Conservation (phyloP, 352 stramenopile genomes). For the Phytophthora palmivora region DNA sequence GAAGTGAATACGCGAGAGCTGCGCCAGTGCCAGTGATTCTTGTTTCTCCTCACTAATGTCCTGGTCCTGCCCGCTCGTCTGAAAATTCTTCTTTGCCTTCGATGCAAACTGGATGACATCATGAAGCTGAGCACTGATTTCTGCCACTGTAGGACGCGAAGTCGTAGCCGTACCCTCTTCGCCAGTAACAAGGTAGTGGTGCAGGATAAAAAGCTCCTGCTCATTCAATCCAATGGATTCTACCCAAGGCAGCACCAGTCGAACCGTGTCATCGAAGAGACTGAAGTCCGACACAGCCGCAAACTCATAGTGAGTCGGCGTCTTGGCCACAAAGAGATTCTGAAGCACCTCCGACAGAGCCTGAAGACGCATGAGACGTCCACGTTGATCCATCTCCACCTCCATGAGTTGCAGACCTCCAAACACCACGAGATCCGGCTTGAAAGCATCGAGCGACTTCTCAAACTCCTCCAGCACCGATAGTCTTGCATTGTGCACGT, state of each 20-base stretch:
- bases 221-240: conserved; percentile 87
- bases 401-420: conserved; percentile 87
- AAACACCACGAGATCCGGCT: conserved; percentile 80
- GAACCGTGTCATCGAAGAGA: conserved; percentile 84
- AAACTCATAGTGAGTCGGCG: conserved; percentile 85
- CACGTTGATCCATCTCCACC: conserved; percentile 71
- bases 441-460: conserved; percentile 58
- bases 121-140: conserved; percentile 77
- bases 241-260: conserved; percentile 79
- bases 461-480: conserved; percentile 86
- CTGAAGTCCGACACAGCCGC: conserved; percentile 84
- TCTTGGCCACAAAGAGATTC: conserved; percentile 66
- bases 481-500: conserved; percentile 83
- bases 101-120: conserved; percentile 71
- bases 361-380: conserved; percentile 56
- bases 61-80: conserved; percentile 30
- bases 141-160: conserved; percentile 74
- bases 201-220: conserved; percentile 84
- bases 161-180: conserved; percentile 76
- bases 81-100: conserved; percentile 55
- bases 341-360: conserved; percentile 77
- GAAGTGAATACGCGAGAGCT: conserved; percentile 85
- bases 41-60: conserved; percentile 23
- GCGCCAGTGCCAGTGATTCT: conserved; percentile 54
- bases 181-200: conserved; percentile 82